Evolutionary conservation across 2,329 filamentous ascomycete species (phyloP).

Genomic region (Colletotrichum viniferum): DNA sequence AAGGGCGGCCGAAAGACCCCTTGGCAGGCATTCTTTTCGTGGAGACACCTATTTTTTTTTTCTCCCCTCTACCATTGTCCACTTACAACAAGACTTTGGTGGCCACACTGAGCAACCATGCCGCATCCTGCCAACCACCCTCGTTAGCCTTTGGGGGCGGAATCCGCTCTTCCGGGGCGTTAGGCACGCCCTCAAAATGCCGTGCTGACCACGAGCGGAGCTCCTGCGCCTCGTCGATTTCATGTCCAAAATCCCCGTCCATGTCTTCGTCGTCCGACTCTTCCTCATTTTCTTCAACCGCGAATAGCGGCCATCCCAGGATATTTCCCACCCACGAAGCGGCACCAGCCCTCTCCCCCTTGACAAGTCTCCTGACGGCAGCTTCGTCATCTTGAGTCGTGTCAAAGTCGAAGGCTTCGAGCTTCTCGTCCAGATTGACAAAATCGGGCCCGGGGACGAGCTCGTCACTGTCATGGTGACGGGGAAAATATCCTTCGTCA

Average conservation of each 20-base stretch:
- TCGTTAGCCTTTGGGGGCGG: conserved; percentile 55
- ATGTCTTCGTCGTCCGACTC: conserved; percentile 44
- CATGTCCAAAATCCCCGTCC: conserved; percentile 32
- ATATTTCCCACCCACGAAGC: conserved; percentile 64
- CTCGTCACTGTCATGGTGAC: conserved; percentile 34
- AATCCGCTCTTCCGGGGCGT: conserved; percentile 48
- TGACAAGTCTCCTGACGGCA: conserved; percentile 60
- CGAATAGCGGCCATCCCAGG: conserved; percentile 65
- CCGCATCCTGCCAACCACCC: conserved; percentile 69
- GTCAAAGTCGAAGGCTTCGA: conserved; percentile 59
- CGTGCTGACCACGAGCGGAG: conserved; percentile 36
- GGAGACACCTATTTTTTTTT: background rate
- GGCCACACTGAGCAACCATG: conserved; percentile 70
- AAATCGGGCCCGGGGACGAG: conserved; percentile 62
- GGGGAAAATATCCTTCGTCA: conserved; percentile 49
- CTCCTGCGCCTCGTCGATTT: conserved; percentile 30
- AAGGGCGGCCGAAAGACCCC: background rate
- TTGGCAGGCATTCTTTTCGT: background rate
- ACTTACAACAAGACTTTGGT: conserved; percentile 62
- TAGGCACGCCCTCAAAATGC: conserved; percentile 45
- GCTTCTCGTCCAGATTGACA: conserved; percentile 63
- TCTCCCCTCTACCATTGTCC: background rate
- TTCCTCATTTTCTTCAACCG: conserved; percentile 65
- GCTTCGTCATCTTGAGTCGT: conserved; percentile 61
- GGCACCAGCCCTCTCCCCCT: conserved; percentile 54